A percentile compares a stretch with the other conserved stretches of the same genome.
These are phyloP conservation scores for Rhizoclosmatium globosum DNA, from an alignment of 192 early-diverging fungal species.

Conservation along the genomic window DNA sequence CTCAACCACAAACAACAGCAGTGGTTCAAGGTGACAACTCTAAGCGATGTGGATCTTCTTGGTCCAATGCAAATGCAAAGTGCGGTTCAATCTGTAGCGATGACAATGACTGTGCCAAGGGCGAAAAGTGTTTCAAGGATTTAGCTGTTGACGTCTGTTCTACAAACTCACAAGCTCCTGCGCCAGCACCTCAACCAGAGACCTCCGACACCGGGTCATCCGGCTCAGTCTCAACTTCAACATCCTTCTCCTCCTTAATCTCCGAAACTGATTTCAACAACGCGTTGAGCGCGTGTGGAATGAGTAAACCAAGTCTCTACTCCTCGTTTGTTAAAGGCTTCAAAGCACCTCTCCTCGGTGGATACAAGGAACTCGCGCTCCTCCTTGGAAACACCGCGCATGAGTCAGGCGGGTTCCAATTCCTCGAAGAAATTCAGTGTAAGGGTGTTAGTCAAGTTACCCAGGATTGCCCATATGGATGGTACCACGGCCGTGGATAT, in stretches of 20 bases:
- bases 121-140: neutral
- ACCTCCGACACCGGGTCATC: neutral
- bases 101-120: too few species aligned
- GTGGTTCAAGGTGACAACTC: neutral
- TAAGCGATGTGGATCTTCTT: neutral
- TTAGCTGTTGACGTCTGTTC: neutral
- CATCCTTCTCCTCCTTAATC: neutral
- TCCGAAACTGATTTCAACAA: constrained; percentile 15
- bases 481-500: constrained; percentile 34
- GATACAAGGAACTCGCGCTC: constrained; percentile 21
- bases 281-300: constrained; percentile 26
- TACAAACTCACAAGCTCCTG: constrained; percentile 5
- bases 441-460: constrained; percentile 2
- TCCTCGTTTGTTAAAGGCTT: neutral
- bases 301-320: constrained; percentile 16
- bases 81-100: too few species aligned
- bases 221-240: neutral
- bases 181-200: constrained; percentile 15
- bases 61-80: too few species aligned
- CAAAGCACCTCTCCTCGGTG: neutral
- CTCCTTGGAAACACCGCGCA: constrained; percentile 29
- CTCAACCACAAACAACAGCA: neutral
- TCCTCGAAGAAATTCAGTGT: constrained; percentile 19
- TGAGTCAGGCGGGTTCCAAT: constrained; percentile 8
- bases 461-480: constrained; percentile 20